A percentile compares a stretch with the other conserved stretches of the same genome.
Conservation (phyloP, 768 basidiomycete species). For the Cyclocybe aegerita region DNA sequence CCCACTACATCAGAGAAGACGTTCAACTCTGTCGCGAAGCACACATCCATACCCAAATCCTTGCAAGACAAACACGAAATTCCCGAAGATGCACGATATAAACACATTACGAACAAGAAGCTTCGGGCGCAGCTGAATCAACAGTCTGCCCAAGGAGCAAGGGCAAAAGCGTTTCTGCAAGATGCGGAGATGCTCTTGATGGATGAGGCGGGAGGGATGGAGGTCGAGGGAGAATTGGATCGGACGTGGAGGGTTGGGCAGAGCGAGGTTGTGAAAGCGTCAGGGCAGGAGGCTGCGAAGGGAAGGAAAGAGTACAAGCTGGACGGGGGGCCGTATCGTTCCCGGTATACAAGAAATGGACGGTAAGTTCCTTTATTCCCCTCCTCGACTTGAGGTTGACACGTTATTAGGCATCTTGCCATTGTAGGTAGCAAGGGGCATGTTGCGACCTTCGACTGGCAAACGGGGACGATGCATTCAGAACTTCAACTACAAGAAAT, state of each 20-base stretch:
- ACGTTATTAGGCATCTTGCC: conserved; percentile 67
- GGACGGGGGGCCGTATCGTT: conserved; percentile 82
- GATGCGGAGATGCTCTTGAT: conserved; percentile 73
- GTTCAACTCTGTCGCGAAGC: conserved; percentile 51
- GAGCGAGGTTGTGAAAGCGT: conserved; percentile 63
- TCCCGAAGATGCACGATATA: conserved; percentile 47
- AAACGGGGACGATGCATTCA: conserved; percentile 78
- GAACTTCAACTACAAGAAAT: conserved; percentile 91
- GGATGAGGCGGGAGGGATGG: conserved; percentile 71
- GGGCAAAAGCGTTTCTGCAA: conserved; percentile 58
- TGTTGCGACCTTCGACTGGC: conserved; percentile 93
- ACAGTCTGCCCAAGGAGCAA: conserved; percentile 59
- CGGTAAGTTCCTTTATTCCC: conserved; percentile 42
- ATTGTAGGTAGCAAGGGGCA: conserved; percentile 83
- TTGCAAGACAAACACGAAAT: conserved; percentile 51
- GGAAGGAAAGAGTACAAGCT: conserved; percentile 79
- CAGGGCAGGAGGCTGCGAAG: conserved; percentile 73
- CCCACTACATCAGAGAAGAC: conserved; percentile 44
- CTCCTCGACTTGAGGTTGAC: not conserved
- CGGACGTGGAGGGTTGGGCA: conserved; percentile 88
- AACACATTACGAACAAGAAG: conserved; percentile 72
- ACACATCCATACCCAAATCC: conserved; percentile 68
- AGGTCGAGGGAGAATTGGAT: conserved; percentile 80
- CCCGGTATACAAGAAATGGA: conserved; percentile 89
- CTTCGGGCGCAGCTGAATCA: conserved; percentile 68